Evolutionary conservation across 768 basidiomycete species (phyloP), one percentile per base, ranked within the genome.

Genomic region (Lactarius sanguifluus): DNA sequence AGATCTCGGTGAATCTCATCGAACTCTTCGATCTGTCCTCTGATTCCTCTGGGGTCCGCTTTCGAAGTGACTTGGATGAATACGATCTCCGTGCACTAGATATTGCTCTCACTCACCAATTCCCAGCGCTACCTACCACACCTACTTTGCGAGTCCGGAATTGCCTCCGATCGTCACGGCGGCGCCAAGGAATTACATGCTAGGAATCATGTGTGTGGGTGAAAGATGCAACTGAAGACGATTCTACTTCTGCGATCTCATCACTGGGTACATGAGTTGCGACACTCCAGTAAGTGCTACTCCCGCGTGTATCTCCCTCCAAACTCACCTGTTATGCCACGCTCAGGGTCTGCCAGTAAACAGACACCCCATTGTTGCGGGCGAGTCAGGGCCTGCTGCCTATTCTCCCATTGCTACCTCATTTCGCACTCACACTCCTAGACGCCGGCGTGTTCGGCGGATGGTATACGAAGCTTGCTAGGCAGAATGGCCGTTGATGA

Each of bases 251-350:
- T 88, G 88, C 65, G 81, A 93, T 66, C 93, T 93, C 71, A 78
- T 94, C 36, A 85, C 91, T 16, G 86, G 92, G 72, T 94, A 91
- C 66, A 91, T 94, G 72, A 82, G 88, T 68, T 91, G 90, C 0
- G 90, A 94, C 71, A 81, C 91, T 45, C 74, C 91, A 80, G 90
- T 91, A 76, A 18, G 82, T 4, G 7, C 6, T 12, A 10, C 30
- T 13, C 9, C 36, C 57, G 72, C 8, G 16, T 13, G 16, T 45
- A 32, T 8, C 0, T 13, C 20, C 20, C 6, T 32, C 41, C 28
- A 45, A 36, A 30, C n/a, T 23, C 41, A 66, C 45, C 2, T 28
- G 25, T 40, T 36, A 57, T 30, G 23, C 52, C 45, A 54, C n/a
- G 12, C 8, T 30, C 41, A 90, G 90, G 89, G 89, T 12, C 78